These are phyloP conservation scores for Suillus ampliporus DNA, from an alignment of 768 basidiomycete species.

Conservation along the genomic window DNA sequence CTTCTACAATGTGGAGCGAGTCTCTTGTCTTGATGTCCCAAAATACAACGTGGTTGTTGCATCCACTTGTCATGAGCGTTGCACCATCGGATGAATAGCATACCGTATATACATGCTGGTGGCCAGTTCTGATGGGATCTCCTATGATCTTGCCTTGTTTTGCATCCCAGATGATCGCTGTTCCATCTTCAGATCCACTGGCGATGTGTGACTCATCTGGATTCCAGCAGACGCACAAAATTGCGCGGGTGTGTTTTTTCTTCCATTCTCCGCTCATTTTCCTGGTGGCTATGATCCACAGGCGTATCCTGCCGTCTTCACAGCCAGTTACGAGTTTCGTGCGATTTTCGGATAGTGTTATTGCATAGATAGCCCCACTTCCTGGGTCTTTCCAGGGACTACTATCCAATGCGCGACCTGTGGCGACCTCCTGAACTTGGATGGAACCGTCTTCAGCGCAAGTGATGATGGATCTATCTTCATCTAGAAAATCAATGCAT, in stretches of 20 bases:
- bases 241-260: not conserved
- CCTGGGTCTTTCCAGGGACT: not conserved
- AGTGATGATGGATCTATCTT: not conserved
- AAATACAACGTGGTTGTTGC: not conserved
- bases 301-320: not conserved
- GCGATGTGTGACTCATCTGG: not conserved
- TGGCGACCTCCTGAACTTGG: not conserved
- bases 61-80: not conserved
- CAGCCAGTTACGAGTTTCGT: not conserved
- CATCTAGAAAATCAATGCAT: not conserved
- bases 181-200: slow-evolving; percentile 8
- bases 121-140: not conserved
- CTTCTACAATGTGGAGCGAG: not conserved
- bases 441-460: not conserved
- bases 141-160: not conserved
- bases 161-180: not conserved
- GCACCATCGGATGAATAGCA: not conserved
- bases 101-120: not conserved
- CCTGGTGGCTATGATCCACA: not conserved
- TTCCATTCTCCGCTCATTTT: not conserved
- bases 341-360: not conserved
- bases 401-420: not conserved
- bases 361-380: not conserved
- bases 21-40: slow-evolving; percentile 1
- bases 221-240: slow-evolving; percentile 1